Percentiles rank a stretch among this genome's conserved stretches.
These are phyloP conservation scores for Backusella westeae DNA, from an alignment of 192 early-diverging fungal species.

Conservation along the genomic window DNA sequence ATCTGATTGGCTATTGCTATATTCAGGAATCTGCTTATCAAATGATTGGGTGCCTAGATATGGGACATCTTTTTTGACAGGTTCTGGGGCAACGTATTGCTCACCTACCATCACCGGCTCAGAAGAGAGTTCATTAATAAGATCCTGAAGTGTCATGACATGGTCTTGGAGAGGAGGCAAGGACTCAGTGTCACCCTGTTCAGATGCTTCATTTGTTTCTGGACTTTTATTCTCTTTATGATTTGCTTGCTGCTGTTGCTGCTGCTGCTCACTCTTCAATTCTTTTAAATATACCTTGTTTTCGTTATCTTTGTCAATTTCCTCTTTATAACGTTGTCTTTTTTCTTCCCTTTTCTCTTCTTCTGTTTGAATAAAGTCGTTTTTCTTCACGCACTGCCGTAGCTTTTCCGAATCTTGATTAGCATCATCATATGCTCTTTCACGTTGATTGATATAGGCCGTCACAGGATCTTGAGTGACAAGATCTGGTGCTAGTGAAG, in stretches of 20 bases:
- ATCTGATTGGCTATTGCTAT: neutral
- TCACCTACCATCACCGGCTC: neutral
- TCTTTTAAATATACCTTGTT: neutral
- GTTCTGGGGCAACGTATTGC: neutral
- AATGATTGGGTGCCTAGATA: neutral
- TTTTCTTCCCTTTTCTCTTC: neutral
- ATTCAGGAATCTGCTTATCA: neutral
- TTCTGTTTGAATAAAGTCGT: neutral
- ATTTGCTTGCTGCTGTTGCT: neutral
- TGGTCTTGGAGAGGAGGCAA: slow-evolving; percentile 4
- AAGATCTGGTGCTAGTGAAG: neutral
- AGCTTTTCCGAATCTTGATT: neutral
- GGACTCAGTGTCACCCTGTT: neutral
- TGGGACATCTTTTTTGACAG: neutral
- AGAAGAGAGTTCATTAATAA: neutral
- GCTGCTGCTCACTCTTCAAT: neutral
- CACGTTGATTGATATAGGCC: neutral
- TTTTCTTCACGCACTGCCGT: neutral
- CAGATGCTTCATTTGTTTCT: neutral
- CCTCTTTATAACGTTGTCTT: too few species aligned
- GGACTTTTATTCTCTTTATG: neutral
- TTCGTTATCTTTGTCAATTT: neutral
- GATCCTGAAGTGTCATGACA: neutral
- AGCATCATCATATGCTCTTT: neutral
- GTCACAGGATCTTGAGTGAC: neutral